These are phyloP conservation scores for Hanseniaspora taiwanica DNA, from an alignment of 805 yeast genomes.

Conservation along the genomic window DNA sequence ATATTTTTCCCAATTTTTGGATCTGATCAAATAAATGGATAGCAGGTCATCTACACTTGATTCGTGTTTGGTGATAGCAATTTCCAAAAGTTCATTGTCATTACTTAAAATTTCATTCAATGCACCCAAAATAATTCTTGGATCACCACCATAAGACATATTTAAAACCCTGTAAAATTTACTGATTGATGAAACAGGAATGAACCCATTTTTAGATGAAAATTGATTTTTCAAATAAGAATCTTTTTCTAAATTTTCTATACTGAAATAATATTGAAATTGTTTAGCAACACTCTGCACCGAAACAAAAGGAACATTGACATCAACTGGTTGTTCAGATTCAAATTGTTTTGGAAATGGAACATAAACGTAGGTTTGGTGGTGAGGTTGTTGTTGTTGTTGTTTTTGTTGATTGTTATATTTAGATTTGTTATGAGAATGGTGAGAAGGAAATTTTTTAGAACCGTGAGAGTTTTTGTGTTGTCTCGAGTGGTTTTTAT, in stretches of 20 bases:
- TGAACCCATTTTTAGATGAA: conserved; percentile 53
- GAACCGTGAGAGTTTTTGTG: no score
- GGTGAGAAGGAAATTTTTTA: no score
- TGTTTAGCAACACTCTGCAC: conserved; percentile 33
- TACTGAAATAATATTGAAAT: conserved; percentile 80
- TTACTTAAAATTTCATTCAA: conserved; percentile 21
- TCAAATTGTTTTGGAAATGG: no score
- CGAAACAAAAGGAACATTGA: conserved; percentile 15
- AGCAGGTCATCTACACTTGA: conserved; percentile 5
- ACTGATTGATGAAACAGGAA: conserved; percentile 48
- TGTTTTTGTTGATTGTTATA: conserved; percentile 5
- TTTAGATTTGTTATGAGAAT: no score
- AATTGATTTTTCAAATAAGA: conserved; percentile 33
- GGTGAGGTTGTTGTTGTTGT: conserved; percentile 10
- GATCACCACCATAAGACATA: conserved; percentile 35
- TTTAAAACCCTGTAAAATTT: conserved; percentile 59
- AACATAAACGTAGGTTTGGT: conserved; percentile 9
- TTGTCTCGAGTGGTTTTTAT: no score
- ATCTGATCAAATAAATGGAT: conserved; percentile 18
- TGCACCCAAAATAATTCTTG: conserved; percentile 18
- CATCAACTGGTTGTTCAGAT: no score
- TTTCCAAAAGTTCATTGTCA: no score
- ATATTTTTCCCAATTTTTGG: conserved; percentile 17
- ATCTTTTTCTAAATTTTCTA: conserved; percentile 80
- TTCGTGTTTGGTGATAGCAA: conserved; percentile 2